Evolutionary conservation across 179 eudicot genomes (phyloP), one percentile per base, ranked within the genome.

Genomic region (Gypsophila paniculata): DNA sequence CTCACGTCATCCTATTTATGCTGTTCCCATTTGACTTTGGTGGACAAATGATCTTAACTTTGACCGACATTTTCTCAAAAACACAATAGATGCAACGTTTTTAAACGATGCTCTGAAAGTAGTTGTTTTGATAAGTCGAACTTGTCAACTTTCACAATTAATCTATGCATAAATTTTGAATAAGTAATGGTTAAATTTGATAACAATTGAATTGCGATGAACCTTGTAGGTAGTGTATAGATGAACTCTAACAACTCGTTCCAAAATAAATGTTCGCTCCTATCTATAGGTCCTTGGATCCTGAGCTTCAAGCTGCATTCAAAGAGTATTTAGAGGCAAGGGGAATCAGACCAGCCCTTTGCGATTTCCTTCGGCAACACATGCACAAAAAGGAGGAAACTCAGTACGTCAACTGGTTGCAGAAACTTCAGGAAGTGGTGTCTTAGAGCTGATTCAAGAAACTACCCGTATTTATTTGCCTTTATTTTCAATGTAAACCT

Each of bases 331-430:
- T 91, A 32, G 65, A 73, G 39, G 75, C 86, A 7, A 86, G 78
- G 71, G 97, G 97, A 49, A 82, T 91, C 17, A 78, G 81, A 32
- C 75, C 82, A 71, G 73, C 73, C 76, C 42, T 90, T 17, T 64
- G 81, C 57, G 80, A 77, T 72, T 88, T 83, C 77, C 86, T 91
- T 73, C 80, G 86, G 36, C 72, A 48, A 76, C 85, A 90, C 78
- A 60, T 91, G 68, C 96, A 90, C 77, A 84, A 77, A 61, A 90
- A 86, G 83, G 97, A 91, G 86, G 89, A 88, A 75, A 79, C 72
- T 58, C 93, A 90, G 79, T 91, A 91, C 22, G 73, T 85, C 21
- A 83, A 74, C 70, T 91, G 97, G 97, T 80, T 91, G 76, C 89
- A 75, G 71, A 91, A 82, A 61, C 80, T 91, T 65, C 80, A 84